A percentile compares a stretch with the other conserved stretches of the same genome.
These are phyloP conservation scores for Ophiostoma montium DNA, from an alignment of 2,329 filamentous ascomycete genomes.

Conservation along the genomic window DNA sequence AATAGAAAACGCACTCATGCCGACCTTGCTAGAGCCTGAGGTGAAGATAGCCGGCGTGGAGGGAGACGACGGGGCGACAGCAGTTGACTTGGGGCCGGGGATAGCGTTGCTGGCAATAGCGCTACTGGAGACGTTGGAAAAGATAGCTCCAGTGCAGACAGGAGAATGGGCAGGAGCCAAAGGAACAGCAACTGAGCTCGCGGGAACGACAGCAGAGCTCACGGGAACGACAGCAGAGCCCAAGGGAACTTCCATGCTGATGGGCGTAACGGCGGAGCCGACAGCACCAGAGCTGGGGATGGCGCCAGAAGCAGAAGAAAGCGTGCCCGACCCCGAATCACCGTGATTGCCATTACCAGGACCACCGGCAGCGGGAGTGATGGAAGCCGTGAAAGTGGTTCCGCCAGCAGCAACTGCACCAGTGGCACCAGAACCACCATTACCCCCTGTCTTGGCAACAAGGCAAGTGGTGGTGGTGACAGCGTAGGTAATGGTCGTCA, in stretches of 20 bases:
- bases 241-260: no score
- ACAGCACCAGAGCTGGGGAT: neutral
- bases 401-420: neutral
- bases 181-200: neutral
- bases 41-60: constrained; percentile 3
- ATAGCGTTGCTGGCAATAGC: neutral
- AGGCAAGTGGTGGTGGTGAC: constrained; percentile 28
- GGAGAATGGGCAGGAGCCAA: neutral
- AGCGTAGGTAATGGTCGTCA: constrained; percentile 18
- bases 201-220: neutral
- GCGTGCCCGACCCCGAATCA: neutral
- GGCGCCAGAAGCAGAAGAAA: neutral
- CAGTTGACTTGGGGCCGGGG: neutral
- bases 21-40: constrained; percentile 5
- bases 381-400: neutral
- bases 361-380: neutral
- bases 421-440: neutral
- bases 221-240: neutral
- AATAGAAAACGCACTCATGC: constrained; percentile 1
- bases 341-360: neutral
- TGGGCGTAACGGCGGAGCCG: neutral
- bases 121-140: neutral
- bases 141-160: neutral
- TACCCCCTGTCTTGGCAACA: constrained; percentile 15
- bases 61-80: neutral